phyloP scores from a whole-genome alignment of 2,329 filamentous ascomycete genomes.

The Venturia asperata region DNA sequence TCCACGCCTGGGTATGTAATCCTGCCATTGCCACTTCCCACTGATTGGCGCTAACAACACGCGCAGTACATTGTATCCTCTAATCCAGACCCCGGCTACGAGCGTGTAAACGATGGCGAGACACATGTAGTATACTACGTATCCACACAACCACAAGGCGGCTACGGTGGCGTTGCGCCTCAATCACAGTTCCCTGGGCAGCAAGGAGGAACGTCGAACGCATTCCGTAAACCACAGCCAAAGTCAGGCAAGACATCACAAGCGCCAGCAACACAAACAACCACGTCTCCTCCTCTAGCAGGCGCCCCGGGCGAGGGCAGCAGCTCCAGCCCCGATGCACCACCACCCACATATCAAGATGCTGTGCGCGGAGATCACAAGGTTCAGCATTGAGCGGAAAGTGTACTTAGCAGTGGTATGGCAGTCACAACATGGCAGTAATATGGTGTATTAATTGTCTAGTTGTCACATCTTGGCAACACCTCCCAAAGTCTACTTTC shows the following conservation, averaged over 20 bases:
- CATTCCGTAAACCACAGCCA: slow-evolving; percentile 26
- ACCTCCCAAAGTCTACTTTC: background rate
- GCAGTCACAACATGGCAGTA: background rate
- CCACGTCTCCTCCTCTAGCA: background rate
- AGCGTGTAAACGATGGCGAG: slow-evolving; percentile 6
- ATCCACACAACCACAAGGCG: slow-evolving; percentile 9
- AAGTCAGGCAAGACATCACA: slow-evolving; percentile 21
- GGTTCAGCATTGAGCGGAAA: slow-evolving; percentile 51
- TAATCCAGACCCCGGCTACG: slow-evolving; percentile 57
- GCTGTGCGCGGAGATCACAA: slow-evolving; percentile 88
- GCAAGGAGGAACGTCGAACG: slow-evolving; percentile 30
- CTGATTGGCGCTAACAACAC: background rate
- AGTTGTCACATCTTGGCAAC: background rate
- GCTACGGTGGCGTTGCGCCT: slow-evolving; percentile 13
- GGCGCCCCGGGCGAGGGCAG: slow-evolving; percentile 26
- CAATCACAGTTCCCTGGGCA: slow-evolving; percentile 36
- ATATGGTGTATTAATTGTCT: background rate
- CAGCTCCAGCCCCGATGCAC: slow-evolving; percentile 36
- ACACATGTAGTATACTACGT: slow-evolving; percentile 12
- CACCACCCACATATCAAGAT: slow-evolving; percentile 81
- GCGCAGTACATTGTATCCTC: slow-evolving; percentile 82
- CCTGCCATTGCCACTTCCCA: too few species aligned
- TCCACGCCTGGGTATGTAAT: slow-evolving; percentile 63
- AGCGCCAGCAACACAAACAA: slow-evolving; percentile 23
- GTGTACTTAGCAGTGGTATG: background rate